Evolutionary conservation across 2,329 filamentous ascomycete species (phyloP), one percentile per base, ranked within the genome.

Genomic region (Claviceps monticola): DNA sequence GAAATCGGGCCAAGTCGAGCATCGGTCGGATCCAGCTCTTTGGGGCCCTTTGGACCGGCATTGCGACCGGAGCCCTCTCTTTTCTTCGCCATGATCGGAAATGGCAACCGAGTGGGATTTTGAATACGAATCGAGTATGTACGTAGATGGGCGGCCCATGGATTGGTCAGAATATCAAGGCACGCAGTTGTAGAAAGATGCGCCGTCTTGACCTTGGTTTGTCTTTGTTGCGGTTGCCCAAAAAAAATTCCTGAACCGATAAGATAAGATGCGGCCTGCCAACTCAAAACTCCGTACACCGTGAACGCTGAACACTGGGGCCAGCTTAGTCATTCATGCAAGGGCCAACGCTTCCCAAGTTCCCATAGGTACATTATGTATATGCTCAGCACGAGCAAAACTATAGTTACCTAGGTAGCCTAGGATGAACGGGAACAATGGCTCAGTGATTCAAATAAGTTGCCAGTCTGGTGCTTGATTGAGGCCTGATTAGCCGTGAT

Each of bases 51-150:
- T 19, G 73, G 67, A 54, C 66, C 69, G 36, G 68, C 59, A 49
- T 62, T 59, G 56, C 64, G 73, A 55, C 75, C 73, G 21, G 77
- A 73, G 1, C 79, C 83, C 73, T 90, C 93, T 75, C 86, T 83
- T 63, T 82, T 83, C 60, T 79, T 81, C 9, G 68, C 79, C 80
- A 83, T 84, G 43, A 36, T 66, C n/a, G 9, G 48, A 43, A n/a
- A 29, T 16, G 11, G 26, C 13, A 2, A 1, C 16, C 11, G 26
- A 34, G 4, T 46, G 21, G 3, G 4, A 43, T 4, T 21, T 4
- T 23, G 17, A 23, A 11, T 43, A 4, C 19, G 13, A 13, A 23
- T 7, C 4, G 17, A 17, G 9, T 43, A 5, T 11, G 41, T 17
- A 11, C 19, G 19, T 19, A 19, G 13, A 11, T 43, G 29, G 9